Base-by-base conservation (phyloP, 345 rosid genomes). In the Clausena lansium region DNA sequence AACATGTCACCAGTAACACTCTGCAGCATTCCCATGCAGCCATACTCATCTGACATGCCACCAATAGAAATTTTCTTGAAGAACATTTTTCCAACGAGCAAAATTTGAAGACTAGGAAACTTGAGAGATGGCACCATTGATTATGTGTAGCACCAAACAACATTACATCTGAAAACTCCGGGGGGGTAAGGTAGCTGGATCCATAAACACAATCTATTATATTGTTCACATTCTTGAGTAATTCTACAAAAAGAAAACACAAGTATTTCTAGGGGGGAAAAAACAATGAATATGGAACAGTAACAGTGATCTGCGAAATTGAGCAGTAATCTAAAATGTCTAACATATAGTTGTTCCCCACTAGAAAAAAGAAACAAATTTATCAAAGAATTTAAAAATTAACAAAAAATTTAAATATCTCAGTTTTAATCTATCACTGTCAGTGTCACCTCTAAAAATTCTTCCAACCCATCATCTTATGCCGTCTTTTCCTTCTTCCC, bases 401-500 rank as follows among this genome's bases (percentile, higher is more conserved):
- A 38, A 81, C 24, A 36, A 35, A 77, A 54, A 47, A n/a, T 71
- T 9, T n/a, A 25, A 54, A 24, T 2, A 27, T 54, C 25, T 61
- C 61, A 60, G 17, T 52, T 67, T 30, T 59, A 19, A 47, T 77
- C 74, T 63, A 38, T 77, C 72, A 17, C 7, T 5, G 0, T 45
- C 50, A 63, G 38, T 50, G 24, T 76, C 30, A 47, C 61, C 17
- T 70, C 22, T 33, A n/a, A 50, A 58, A 65, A 33, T 25, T 47
- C 52, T 71, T 63, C 27, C 69, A 39, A 33, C 27, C 70, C 62
- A 35, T 3, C 19, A 9, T 0, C 3, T 84, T 65, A 89, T 45
- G 89, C 91, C 19, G 59, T 84, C 87, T 88, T 87, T 81, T 81
- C 85, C 76, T 88, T 82, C 77, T 83, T 86, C 8, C 45, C 74